phyloP scores from a whole-genome alignment of 1,284 basidiomycete species.

The Exobasidium cylindrosporum region DNA sequence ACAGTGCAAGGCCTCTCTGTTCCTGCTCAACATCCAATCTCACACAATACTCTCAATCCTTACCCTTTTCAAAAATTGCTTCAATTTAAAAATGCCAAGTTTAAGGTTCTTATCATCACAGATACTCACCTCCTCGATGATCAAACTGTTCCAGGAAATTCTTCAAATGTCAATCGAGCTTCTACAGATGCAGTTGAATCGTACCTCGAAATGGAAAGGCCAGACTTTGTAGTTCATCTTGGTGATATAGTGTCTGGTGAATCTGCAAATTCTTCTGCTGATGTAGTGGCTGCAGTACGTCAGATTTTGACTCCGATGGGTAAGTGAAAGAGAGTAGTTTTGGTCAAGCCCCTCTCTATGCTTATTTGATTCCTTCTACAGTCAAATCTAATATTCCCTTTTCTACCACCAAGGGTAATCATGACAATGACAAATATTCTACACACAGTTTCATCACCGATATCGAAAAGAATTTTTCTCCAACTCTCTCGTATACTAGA shows the following conservation, averaged over 20 bases:
- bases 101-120: constrained; percentile 15
- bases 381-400: constrained; percentile 4
- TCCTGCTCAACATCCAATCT: too few species aligned
- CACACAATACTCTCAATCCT: too few species aligned
- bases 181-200: constrained; percentile 13
- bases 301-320: constrained; percentile 16
- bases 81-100: not conserved
- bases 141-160: constrained; percentile 11
- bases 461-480: constrained; percentile 13
- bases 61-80: too few species aligned
- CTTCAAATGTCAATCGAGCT: constrained; percentile 8
- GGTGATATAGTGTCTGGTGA: constrained; percentile 20
- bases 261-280: constrained; percentile 7
- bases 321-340: not conserved
- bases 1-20: too few species aligned
- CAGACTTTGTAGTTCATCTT: constrained; percentile 20
- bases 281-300: constrained; percentile 15
- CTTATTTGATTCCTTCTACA: not conserved
- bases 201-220: constrained; percentile 13
- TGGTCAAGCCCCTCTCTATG: not conserved
- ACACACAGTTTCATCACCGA: constrained; percentile 15
- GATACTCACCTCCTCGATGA: constrained; percentile 17
- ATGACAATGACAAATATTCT: constrained; percentile 21
- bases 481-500: constrained; percentile 15
- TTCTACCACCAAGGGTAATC: constrained; percentile 15